These are phyloP conservation scores for Stagonosporopsis chrysanthemi DNA, from an alignment of 2,329 filamentous ascomycete species.

Conservation along the genomic window DNA sequence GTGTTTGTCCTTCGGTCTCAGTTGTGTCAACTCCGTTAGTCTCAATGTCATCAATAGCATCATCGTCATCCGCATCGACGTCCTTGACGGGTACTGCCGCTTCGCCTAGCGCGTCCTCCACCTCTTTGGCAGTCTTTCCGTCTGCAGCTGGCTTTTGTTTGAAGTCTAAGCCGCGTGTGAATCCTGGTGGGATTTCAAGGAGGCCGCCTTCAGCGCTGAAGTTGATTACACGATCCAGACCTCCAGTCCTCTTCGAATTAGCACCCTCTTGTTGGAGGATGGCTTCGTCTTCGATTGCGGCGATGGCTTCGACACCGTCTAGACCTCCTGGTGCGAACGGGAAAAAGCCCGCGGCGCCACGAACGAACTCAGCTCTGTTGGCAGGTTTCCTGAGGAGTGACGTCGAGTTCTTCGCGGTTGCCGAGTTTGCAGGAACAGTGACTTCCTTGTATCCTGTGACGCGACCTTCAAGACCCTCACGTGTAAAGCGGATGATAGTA, in stretches of 20 bases:
- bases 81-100: constrained; percentile 47
- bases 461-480: constrained; percentile 88
- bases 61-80: constrained; percentile 34
- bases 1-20: constrained; percentile 56
- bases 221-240: constrained; percentile 85
- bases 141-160: constrained; percentile 65
- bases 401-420: constrained; percentile 94
- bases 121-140: constrained; percentile 70
- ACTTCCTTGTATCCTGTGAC: constrained; percentile 95
- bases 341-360: constrained; percentile 91
- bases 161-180: constrained; percentile 79
- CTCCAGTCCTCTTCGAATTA: constrained; percentile 53
- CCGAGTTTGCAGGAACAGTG: constrained; percentile 86
- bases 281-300: constrained; percentile 80
- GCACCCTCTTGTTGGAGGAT: constrained; percentile 59
- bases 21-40: constrained; percentile 41
- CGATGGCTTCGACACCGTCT: constrained; percentile 84
- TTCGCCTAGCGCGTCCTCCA: constrained; percentile 69
- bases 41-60: constrained; percentile 34
- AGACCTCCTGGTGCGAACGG: constrained; percentile 92
- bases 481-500: constrained; percentile 90
- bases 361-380: constrained; percentile 85
- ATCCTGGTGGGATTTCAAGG: constrained; percentile 81
- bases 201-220: constrained; percentile 79
- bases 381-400: constrained; percentile 87